Base-by-base conservation (phyloP, 1,284 basidiomycete species). In the Irpex sp. region DNA sequence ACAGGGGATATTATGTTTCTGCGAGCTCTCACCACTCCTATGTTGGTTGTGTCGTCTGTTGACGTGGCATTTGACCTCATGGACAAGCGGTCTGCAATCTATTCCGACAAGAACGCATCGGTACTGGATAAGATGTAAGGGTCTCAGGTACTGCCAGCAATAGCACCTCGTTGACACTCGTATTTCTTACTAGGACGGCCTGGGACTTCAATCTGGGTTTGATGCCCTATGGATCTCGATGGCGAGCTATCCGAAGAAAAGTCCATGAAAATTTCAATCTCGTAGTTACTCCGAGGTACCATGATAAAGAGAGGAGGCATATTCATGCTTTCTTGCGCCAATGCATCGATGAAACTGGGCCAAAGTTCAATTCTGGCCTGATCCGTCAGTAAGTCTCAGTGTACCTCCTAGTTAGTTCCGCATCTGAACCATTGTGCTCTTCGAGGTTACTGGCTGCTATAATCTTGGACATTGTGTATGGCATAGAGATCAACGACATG, bases 101-200 rank as follows among this genome's bases (percentile, higher is more conserved):
- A 59, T 35, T 53, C 58, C 23, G 51, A 54, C 58, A 59, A 52
- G 18, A 9, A 9, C 18, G 48, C 48, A 18, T 51, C 48, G 48
- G 48, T 51, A 12, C 10, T 18, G 7, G 28, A 14, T 16, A 42
- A 18, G 72, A 39, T 83, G 82, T 82, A 78, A 72, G 58, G 73
- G 73, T 37, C 80, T 82, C 65, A 78, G 82, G 52, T 77, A 73
- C 57, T 74, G 80, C 70, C 82, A 82, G 61, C 75, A 82, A 61
- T 69, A 72, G 5, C 74, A 79, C 62, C 82, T 84, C 62, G 71
- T 75, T 35, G 75, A 76, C 39, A 42, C 23, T 23, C 23, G 23
- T 42, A 42, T 42, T 42, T 42, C 39, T 42, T 16, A 18, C 8
- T 28, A 66, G 66, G 3, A 60, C 62, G 3, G 69, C 72, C 6